A percentile compares a stretch with the other conserved stretches of the same genome.
Conservation (phyloP, 495 filamentous ascomycete species). For the Trypethelium eluteriae region DNA sequence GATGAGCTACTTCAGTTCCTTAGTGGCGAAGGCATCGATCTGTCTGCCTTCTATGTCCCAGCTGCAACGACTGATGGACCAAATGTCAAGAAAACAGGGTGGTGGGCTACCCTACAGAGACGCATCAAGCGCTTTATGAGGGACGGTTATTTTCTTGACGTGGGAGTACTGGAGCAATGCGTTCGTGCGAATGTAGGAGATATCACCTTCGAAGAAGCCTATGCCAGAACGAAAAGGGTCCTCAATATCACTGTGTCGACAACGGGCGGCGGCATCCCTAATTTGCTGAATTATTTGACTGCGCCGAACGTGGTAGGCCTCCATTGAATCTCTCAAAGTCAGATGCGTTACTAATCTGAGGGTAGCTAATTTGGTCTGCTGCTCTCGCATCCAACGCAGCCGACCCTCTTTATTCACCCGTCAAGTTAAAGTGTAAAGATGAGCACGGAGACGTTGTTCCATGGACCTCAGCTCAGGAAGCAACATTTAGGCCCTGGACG, state of each 20-base stretch:
- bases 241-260: slow-evolving; percentile 88
- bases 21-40: slow-evolving; percentile 69
- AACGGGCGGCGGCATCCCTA: slow-evolving; percentile 67
- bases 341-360: neutral
- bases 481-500: slow-evolving; percentile 61
- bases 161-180: slow-evolving; percentile 73
- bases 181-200: slow-evolving; percentile 80
- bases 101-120: slow-evolving; percentile 51
- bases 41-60: slow-evolving; percentile 57
- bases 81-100: slow-evolving; percentile 27
- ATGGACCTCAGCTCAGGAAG: slow-evolving; percentile 62
- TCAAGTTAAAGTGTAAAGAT: slow-evolving; percentile 75
- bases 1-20: slow-evolving; percentile 74
- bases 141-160: slow-evolving; percentile 79
- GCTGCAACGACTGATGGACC: slow-evolving; percentile 27
- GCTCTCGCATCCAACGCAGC: slow-evolving; percentile 85
- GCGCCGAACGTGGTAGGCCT: slow-evolving; percentile 81
- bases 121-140: slow-evolving; percentile 57
- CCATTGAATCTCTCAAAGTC: neutral
- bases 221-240: slow-evolving; percentile 73
- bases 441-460: slow-evolving; percentile 68
- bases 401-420: slow-evolving; percentile 55
- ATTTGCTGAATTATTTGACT: slow-evolving; percentile 85
- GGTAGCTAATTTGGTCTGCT: slow-evolving; percentile 80
- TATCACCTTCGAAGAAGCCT: slow-evolving; percentile 91